These are phyloP conservation scores for Trametes polyzona DNA, from an alignment of 1,284 basidiomycete genomes.

Conservation along the genomic window DNA sequence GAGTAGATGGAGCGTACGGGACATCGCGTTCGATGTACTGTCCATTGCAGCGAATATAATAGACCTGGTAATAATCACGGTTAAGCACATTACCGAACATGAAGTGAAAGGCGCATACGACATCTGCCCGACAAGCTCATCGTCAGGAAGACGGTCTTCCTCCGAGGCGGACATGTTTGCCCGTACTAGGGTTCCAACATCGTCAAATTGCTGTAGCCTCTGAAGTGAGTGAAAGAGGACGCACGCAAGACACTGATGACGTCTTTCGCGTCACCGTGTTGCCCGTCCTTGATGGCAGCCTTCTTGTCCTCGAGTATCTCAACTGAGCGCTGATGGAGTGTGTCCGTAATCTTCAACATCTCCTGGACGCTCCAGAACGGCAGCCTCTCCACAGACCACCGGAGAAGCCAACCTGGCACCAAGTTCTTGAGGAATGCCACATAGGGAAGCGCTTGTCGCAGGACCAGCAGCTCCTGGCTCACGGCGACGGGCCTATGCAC, in stretches of 20 bases:
- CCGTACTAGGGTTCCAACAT: constrained; percentile 17
- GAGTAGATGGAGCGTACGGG: no score
- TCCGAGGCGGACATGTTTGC: constrained; percentile 27
- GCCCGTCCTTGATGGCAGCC: constrained; percentile 23
- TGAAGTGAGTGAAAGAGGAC: constrained; percentile 22
- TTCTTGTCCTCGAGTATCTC: constrained; percentile 45
- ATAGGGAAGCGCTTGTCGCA: constrained; percentile 30
- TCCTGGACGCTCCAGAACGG: constrained; percentile 40
- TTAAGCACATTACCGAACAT: no score
- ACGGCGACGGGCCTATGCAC: constrained; percentile 5
- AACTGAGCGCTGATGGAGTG: constrained; percentile 40
- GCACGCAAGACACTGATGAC: constrained; percentile 46
- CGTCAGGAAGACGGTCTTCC: constrained; percentile 31
- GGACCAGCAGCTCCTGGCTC: constrained; percentile 13
- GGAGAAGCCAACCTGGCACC: constrained; percentile 41
- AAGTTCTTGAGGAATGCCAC: constrained; percentile 33
- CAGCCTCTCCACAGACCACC: constrained; percentile 39
- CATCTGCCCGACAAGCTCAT: constrained; percentile 33
- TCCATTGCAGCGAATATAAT: no score
- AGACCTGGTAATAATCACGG: no score
- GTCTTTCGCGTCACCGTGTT: constrained; percentile 41
- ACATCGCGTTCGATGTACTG: no score
- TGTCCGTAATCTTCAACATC: constrained; percentile 42
- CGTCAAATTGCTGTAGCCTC: not conserved
- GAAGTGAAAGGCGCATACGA: no score